Conservation (phyloP, 768 basidiomycete genomes). For the Scleroderma bovista region DNA sequence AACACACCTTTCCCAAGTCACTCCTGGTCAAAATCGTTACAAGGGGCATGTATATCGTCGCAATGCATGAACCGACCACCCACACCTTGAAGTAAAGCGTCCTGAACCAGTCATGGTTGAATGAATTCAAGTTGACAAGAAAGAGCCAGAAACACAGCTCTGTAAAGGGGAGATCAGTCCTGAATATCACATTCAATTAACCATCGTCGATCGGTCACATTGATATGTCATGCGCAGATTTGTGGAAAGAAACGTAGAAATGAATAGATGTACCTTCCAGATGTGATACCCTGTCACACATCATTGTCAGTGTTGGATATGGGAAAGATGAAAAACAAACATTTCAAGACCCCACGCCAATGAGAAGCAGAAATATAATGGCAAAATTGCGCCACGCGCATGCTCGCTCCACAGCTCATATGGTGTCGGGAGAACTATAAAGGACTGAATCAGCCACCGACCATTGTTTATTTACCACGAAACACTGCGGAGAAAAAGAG, state of each 20-base stretch:
- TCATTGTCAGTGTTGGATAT: background rate
- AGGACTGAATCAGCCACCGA: background rate
- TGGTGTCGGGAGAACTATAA: constrained; percentile 61
- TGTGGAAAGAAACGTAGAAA: too few species aligned
- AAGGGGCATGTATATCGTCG: constrained; percentile 63
- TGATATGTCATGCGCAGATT: too few species aligned
- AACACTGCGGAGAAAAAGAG: background rate
- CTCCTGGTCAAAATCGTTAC: constrained; percentile 58
- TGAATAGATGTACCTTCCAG: constrained; percentile 52
- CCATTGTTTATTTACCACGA: background rate
- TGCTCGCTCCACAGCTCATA: constrained; percentile 47
- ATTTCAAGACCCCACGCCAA: constrained; percentile 72
- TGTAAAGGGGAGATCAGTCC: constrained; percentile 18
- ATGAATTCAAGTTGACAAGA: constrained; percentile 59
- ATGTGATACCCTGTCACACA: constrained; percentile 57
- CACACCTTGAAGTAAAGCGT: constrained; percentile 72
- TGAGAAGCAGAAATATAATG: constrained; percentile 58
- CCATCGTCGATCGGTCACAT: too few species aligned
- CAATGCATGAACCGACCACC: constrained; percentile 57
- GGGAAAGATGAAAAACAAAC: constrained; percentile 34
- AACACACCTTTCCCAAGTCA: constrained; percentile 53
- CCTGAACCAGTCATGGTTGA: constrained; percentile 71
- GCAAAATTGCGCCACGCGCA: constrained; percentile 50
- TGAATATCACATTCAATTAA: too few species aligned
- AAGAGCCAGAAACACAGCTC: constrained; percentile 89